Base-by-base conservation (phyloP, 116 monocot genomes). In the Zostera marina region DNA sequence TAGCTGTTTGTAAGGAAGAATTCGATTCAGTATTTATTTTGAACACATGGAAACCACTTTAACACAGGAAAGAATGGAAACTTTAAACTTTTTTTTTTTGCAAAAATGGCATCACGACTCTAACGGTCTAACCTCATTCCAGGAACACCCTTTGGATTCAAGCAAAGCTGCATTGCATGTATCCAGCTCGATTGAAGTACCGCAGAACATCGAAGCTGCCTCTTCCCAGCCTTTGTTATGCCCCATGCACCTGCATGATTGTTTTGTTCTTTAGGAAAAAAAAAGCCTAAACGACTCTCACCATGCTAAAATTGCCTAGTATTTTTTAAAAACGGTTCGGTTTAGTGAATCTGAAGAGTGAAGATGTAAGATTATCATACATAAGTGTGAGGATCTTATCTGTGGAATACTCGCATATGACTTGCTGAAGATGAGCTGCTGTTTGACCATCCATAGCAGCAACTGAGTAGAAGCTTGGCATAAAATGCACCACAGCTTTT, bases 161-260 rank as follows among this genome's bases (percentile, higher is more conserved):
- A 94, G 85, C 66, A 94, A 65, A 20, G 94, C 94, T 51, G 88
- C 88, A 77, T 94, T 94, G 52, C 85, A 94, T 5, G 88, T 85
- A 47, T 88, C 80, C 43, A 94, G 60, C 56, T 88, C 77, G 25
- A 94, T 73, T 10, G 69, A 58, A 59, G 60, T 70, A 45, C 94
- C 94, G 61, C 75, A 85, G 42, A 88, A 72, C 82, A 94, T 77
- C 57, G 94, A 82, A 21, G 94, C 94, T 22, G 94, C 94, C 73
- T 94, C 85, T 62, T 94, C 94, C 94, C 94, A 94, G 9, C 94
- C 94, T 26, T 78, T 88, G 64, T 94, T 94, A 72, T 94, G 94
- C 20, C 94, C 94, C 82, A 94, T 88, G 59, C 94, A 88, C 94
- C 94, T 88, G 81, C 22, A 43, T 16, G 38, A 25, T 63, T 26